Conservation (phyloP, 2,329 filamentous ascomycete genomes). For the Ascochyta fabae region DNA sequence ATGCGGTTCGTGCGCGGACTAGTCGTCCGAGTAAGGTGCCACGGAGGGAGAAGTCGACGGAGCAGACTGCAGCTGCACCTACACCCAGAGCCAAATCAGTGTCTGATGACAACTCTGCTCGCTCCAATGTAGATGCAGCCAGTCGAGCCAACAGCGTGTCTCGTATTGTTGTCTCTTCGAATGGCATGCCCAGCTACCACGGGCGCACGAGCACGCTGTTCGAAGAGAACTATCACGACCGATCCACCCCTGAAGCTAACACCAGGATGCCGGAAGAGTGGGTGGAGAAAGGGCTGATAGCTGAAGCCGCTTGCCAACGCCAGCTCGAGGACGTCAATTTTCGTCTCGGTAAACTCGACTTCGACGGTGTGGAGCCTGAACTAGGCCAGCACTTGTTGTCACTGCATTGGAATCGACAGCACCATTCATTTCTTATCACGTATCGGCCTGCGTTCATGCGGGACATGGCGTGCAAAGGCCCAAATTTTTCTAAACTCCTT, state of each 20-base stretch:
- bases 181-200: constrained; percentile 55
- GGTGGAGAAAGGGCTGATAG: constrained; percentile 56
- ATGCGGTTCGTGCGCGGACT: constrained; percentile 20
- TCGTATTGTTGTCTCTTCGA: constrained; percentile 51
- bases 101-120: constrained; percentile 8
- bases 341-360: constrained; percentile 57
- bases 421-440: constrained; percentile 56
- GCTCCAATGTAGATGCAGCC: constrained; percentile 5
- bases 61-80: background rate
- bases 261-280: constrained; percentile 45
- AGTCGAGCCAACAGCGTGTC: constrained; percentile 37
- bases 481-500: constrained; percentile 64
- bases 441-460: constrained; percentile 58
- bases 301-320: constrained; percentile 56
- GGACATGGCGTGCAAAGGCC: constrained; percentile 59
- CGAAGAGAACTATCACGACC: constrained; percentile 47
- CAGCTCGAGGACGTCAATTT: constrained; percentile 60
- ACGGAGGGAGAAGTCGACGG: constrained; percentile 14
- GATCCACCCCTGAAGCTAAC: constrained; percentile 22
- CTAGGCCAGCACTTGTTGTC: constrained; percentile 60
- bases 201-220: constrained; percentile 59
- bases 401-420: constrained; percentile 62
- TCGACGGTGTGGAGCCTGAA: constrained; percentile 62
- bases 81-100: background rate
- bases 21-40: constrained; percentile 28